A percentile compares a stretch with the other conserved stretches of the same genome.
These are phyloP conservation scores for Solanum peruvianum DNA, from an alignment of 257 asterid genomes.

Conservation along the genomic window DNA sequence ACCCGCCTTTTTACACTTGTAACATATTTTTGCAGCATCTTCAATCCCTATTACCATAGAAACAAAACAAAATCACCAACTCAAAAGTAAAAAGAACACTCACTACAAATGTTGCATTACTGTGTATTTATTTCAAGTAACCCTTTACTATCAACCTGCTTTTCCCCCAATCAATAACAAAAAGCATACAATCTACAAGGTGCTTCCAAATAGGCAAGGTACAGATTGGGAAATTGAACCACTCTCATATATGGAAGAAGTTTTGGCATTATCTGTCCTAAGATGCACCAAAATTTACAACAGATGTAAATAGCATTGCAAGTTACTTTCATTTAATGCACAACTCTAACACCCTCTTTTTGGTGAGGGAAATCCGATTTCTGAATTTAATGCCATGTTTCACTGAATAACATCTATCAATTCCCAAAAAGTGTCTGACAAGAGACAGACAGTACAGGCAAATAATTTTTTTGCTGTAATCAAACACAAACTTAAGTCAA, in stretches of 20 bases:
- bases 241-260: background rate
- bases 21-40: constrained; percentile 70
- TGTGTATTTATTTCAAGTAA: background rate
- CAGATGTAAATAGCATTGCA: background rate
- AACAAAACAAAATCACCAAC: background rate
- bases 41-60: constrained; percentile 25
- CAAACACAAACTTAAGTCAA: background rate
- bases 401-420: background rate
- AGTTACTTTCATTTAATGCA: background rate
- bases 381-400: background rate
- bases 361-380: background rate
- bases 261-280: background rate
- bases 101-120: background rate
- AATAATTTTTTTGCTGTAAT: background rate
- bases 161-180: background rate
- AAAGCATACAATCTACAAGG: background rate
- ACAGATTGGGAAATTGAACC: background rate
- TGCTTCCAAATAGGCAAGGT: background rate
- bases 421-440: background rate
- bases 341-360: background rate
- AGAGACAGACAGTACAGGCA: background rate
- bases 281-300: background rate
- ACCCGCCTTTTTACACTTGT: constrained; percentile 80
- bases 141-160: background rate
- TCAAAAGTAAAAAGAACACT: background rate